A percentile compares a stretch with the other conserved stretches of the same genome.
Evolutionary conservation across 768 basidiomycete genomes (phyloP).

Genomic region (Botryobasidium botryosum): DNA sequence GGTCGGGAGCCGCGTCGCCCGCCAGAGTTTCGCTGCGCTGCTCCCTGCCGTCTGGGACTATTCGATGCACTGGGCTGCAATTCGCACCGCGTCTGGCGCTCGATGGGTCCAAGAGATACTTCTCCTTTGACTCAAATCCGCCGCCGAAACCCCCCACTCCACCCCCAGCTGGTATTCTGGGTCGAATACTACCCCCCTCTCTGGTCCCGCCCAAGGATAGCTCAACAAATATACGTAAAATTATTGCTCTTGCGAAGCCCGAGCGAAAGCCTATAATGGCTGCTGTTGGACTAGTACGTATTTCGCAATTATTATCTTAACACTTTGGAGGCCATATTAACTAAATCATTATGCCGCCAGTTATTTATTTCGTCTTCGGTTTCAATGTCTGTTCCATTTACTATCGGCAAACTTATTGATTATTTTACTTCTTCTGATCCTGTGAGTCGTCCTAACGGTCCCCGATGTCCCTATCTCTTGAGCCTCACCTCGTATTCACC

Average conservation of each 20-base stretch:
- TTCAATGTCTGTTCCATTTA: constrained; percentile 83
- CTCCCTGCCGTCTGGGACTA: no score
- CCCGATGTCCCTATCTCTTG: neutral
- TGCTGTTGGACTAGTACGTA: constrained; percentile 43
- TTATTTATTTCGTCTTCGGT: constrained; percentile 78
- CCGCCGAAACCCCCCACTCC: no score
- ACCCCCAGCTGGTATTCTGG: constrained; percentile 14
- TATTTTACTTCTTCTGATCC: constrained; percentile 62
- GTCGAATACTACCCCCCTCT: constrained; percentile 19
- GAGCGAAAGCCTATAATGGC: constrained; percentile 60
- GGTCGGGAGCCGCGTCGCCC: no score
- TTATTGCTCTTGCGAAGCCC: constrained; percentile 61
- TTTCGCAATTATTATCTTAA: neutral
- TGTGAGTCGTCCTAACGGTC: constrained; percentile 28
- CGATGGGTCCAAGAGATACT: no score
- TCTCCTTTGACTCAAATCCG: no score
- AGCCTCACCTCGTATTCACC: neutral
- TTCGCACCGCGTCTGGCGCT: no score
- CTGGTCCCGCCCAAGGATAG: constrained; percentile 25
- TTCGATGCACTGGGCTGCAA: no score
- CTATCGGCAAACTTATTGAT: constrained; percentile 87
- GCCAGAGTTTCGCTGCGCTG: no score
- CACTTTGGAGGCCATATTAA: neutral
- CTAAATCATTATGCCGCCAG: constrained; percentile 18
- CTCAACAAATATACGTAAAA: constrained; percentile 53